Evolutionary conservation across 2,329 filamentous ascomycete species (phyloP).

Genomic region (Aspergillus neotritici): DNA sequence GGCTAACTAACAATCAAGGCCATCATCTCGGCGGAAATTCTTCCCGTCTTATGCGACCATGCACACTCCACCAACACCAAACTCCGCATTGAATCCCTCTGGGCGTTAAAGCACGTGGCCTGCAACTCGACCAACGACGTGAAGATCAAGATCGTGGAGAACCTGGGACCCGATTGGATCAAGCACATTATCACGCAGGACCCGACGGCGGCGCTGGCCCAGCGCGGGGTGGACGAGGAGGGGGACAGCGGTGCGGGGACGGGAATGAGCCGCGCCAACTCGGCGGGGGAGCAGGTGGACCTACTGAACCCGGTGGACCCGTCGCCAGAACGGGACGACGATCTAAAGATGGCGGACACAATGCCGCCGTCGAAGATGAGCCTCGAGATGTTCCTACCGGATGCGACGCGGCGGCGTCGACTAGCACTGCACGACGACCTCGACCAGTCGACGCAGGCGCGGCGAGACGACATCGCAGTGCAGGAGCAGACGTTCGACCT

Average conservation of each 20-base stretch:
- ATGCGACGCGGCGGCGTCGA: slow-evolving; percentile 37
- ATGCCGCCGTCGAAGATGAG: slow-evolving; percentile 39
- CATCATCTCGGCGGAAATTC: slow-evolving; percentile 66
- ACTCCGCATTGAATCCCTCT: slow-evolving; percentile 77
- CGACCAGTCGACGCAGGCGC: slow-evolving; percentile 61
- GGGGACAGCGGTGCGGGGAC: slow-evolving; percentile 30
- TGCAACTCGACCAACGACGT: slow-evolving; percentile 63
- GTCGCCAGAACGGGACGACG: slow-evolving; percentile 24
- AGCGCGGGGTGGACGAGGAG: slow-evolving; percentile 28
- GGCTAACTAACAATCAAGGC: slow-evolving; percentile 50
- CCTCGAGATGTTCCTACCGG: slow-evolving; percentile 33
- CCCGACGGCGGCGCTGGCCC: slow-evolving; percentile 27
- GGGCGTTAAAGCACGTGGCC: slow-evolving; percentile 89
- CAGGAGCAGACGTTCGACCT: slow-evolving; percentile 90
- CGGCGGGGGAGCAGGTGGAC: slow-evolving; percentile 56
- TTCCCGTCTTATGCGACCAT: slow-evolving; percentile 74
- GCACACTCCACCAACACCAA: slow-evolving; percentile 75
- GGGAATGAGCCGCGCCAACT: slow-evolving; percentile 54
- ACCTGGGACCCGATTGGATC: slow-evolving; percentile 73
- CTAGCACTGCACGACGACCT: slow-evolving; percentile 58
- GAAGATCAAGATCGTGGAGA: slow-evolving; percentile 71
- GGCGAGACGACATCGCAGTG: slow-evolving; percentile 73
- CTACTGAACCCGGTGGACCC: slow-evolving; percentile 50
- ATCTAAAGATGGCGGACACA: slow-evolving; percentile 31
- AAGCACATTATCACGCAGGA: slow-evolving; percentile 67